phyloP scores from a whole-genome alignment of 2,329 filamentous ascomycete species.

The Penicillium sp. region DNA sequence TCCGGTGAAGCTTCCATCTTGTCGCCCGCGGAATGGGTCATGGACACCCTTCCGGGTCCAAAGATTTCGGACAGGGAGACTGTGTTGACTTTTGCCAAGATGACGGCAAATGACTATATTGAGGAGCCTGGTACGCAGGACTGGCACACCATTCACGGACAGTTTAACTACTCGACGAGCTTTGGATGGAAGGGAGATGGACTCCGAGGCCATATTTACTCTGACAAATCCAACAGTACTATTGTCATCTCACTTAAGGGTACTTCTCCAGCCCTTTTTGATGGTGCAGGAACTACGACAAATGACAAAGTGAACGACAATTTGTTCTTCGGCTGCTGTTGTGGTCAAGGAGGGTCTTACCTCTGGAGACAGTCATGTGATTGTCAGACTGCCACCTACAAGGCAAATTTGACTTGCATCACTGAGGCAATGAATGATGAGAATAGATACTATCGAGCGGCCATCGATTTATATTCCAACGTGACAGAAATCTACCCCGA shows the following conservation, averaged over 20 bases:
- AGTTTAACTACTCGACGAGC: conserved; percentile 80
- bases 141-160: conserved; percentile 76
- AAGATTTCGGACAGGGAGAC: conserved; percentile 84
- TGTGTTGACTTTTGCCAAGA: conserved; percentile 77
- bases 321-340: conserved; percentile 96
- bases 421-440: conserved; percentile 71
- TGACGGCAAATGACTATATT: conserved; percentile 88
- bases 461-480: conserved; percentile 85
- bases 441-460: conserved; percentile 87
- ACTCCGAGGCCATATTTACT: conserved; percentile 86
- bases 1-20: conserved; percentile 67
- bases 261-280: conserved; percentile 84
- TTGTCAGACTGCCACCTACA: conserved; percentile 81
- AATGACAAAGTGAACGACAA: conserved; percentile 99
- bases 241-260: conserved; percentile 92
- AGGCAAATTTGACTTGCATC: conserved; percentile 90
- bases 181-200: conserved; percentile 94
- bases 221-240: conserved; percentile 79
- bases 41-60: conserved; percentile 74
- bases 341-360: conserved; percentile 85
- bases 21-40: conserved; percentile 73
- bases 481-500: conserved; percentile 84
- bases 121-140: conserved; percentile 67
- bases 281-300: conserved; percentile 93
- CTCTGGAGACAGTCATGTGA: conserved; percentile 92